Evolutionary conservation across 345 rosid genomes (phyloP), one percentile per base, ranked within the genome.

Genomic region (Acer negundo): DNA sequence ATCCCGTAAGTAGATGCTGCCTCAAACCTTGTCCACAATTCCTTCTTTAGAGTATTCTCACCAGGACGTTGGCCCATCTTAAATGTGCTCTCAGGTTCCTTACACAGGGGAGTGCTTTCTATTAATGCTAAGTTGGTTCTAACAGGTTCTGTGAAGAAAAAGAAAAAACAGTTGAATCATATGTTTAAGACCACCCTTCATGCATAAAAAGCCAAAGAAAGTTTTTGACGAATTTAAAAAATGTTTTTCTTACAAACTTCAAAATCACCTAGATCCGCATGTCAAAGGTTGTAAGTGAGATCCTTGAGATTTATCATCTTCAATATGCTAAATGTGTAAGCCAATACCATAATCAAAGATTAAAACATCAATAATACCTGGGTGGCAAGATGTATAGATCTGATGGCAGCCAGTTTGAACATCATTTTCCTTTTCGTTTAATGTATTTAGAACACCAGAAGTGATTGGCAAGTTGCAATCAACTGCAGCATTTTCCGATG

Each of bases 11-110:
- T 67, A 16, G 98, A 83, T 44, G 95, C 97, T 53, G 97, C 97
- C 82, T 95, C 99, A 70, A 95, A 95, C 83, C 78, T 95, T 7
- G 97, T 92, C 99, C 99, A 94, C 49, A 95, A 64, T 84, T 95
- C 99, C 85, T 85, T 95, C 89, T 95, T 95, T 63, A 95, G 80
- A 19, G 99, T 96, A 75, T 79, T 94, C 88, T 96, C 98, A 7
- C 98, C 98, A 0, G 95, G 92, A 75, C 79, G 87, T 78, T 90
- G 89, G 78, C 90, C 88, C 59, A 80, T 85, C 74, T 75, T 76
- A 66, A 88, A 65, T 49, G 81, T 46, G 77, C 96, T 91, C 72
- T 80, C 85, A 8, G 86, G 77, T 82, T 83, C 91, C 75, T 84
- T 92, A 80, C 89, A 84, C 65, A 88, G 19, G 20, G 97, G 99